Evolutionary conservation across 2,329 filamentous ascomycete genomes (phyloP), one percentile per base, ranked within the genome.

Genomic region (Drechslera avenae): DNA sequence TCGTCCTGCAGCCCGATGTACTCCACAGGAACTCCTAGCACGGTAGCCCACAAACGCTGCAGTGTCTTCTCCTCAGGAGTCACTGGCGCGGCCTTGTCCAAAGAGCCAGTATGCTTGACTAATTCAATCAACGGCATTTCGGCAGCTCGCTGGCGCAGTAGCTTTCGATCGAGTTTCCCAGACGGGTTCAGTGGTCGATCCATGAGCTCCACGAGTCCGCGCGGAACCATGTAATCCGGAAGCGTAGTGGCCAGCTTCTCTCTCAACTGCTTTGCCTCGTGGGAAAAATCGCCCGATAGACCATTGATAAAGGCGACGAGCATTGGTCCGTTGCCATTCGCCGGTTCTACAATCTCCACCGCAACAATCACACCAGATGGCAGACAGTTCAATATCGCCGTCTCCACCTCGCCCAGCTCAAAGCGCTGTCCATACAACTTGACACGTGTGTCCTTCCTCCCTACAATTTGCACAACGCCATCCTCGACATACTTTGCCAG

Each of bases 401-500:
- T 46, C 8, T 46, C 44, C 35, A 46, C 44, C 13, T 46, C 44
- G 7, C 35, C 44, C 10, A 46, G 30, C 35, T 46, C 44, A 12
- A 40, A 46, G 6, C 44, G 44, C 30, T 46, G 44, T 13, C 44
- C 44, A 8, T 46, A 19, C 3, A 46, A 5, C 19, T 46, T 46
- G 28, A 46, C 43, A 32, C 43, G 43, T 17, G 43, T 46, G 7
- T 46, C 43, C 14, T 39, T 32, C 18, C 43, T 39, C 18, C 43
- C 43, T 9, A 46, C 43, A 17, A 46, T 46, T 34, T 46, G 43
- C 8, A 46, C 35, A 30, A 46, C 43, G 4, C 43, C 43, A 23
- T 46, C 35, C 30, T 46, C 43, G n/a, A 46, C 26, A 30, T 46
- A 46, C 28, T 46, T 46, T 23, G 43, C 43, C 18, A 46, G 5